A percentile compares a stretch with the other conserved stretches of the same genome.
phyloP scores from a whole-genome alignment of 345 rosid genomes.

The Syzygium oleosum region DNA sequence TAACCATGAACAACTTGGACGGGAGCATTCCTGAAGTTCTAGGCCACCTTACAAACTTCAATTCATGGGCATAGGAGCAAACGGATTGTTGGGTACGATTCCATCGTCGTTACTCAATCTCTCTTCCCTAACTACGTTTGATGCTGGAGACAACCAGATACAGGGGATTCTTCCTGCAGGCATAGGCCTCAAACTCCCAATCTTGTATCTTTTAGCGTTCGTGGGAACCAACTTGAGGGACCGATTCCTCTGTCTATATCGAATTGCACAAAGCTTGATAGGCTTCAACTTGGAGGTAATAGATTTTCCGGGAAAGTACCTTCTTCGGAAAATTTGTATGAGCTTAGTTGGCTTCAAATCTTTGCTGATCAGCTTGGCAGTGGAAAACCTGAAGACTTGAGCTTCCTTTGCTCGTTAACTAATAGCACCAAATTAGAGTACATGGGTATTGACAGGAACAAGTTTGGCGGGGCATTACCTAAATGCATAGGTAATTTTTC shows the following conservation, averaged over 20 bases:
- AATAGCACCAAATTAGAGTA: not conserved
- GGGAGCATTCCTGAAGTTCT: not conserved
- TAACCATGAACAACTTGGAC: fast-evolving
- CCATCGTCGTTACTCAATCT: not conserved
- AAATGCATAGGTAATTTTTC: not conserved
- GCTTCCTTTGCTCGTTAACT: not conserved
- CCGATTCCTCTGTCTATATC: fast-evolving
- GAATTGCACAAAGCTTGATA: not conserved
- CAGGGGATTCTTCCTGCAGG: not conserved
- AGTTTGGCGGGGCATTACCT: not conserved
- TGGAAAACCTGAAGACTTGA: not conserved
- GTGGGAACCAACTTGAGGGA: fast-evolving
- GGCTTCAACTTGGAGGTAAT: too few species aligned
- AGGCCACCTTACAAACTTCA: not conserved
- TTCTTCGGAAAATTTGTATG: too few species aligned
- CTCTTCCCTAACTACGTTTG: not conserved
- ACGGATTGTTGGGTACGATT: not conserved
- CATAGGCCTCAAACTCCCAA: not conserved
- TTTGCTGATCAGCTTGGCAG: not conserved
- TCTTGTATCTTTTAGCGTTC: fast-evolving
- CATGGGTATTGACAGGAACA: fast-evolving
- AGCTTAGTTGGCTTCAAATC: not conserved
- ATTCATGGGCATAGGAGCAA: fast-evolving
- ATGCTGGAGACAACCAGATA: fast-evolving
- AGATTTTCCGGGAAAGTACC: too few species aligned